Evolutionary conservation across 306 rosid genomes (phyloP), one percentile per base, ranked within the genome.

Genomic region (Begonia loranthoides): DNA sequence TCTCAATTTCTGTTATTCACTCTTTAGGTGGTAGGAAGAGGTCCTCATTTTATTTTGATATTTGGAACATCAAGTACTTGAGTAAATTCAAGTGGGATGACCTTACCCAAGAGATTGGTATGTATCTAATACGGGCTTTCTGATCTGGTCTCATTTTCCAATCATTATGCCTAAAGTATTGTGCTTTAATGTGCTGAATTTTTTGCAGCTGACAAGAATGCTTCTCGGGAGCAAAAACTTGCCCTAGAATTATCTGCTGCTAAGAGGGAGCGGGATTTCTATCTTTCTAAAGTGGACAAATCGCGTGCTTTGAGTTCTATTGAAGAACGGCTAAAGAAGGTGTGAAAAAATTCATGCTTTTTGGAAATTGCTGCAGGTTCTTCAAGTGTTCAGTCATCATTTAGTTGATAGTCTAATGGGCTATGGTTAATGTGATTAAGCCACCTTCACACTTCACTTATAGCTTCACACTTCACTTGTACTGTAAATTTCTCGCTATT

Each of bases 71-170:
- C 73, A 90, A 85, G 67, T 90, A 90, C 66, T 74, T 86, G 40
- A 82, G 94, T 70, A 82, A 86, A 69, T 86, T 86, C 77, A 90
- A 90, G 79, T 90, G 95, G 99, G 94, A 86, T 66, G 80, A 90
- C 75, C 80, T 90, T 56, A 78, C 82, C 19, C 83, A 76, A 74
- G 99, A 85, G 77, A 73, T 73, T 22, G 94, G 99, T 85, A 74
- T 17, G 57, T 15, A 8, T 56, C 54, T 53, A 2, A 54, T 15
- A 36, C 41, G 56, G 61, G 34, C 44, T 61, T 41, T 68, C 6
- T 19, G 24, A 7, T 57, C 41, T 49, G 54, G 40, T 16, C 55
- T 70, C 38, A 51, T 47, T 41, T 28, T 28, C 36, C 9, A 28
- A 28, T 28, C 36, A 28, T 28, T 28, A 28, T 28, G 36, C 36